Percentiles rank a stretch among this genome's conserved stretches.
phyloP scores from a whole-genome alignment of 257 asterid species.

The Scutellaria galericulata region DNA sequence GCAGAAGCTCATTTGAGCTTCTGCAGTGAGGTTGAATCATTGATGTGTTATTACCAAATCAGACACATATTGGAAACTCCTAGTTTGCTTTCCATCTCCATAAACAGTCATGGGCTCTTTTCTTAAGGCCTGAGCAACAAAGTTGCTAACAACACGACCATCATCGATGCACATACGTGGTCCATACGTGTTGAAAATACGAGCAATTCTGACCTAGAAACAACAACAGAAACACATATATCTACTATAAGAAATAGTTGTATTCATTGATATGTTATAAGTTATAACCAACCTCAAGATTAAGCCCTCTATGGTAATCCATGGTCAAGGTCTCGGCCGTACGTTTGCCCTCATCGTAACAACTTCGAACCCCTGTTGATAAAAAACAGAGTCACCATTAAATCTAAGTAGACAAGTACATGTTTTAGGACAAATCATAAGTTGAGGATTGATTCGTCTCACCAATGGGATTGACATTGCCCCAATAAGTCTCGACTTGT shows the following conservation, averaged over 20 bases:
- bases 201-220: constrained; percentile 78
- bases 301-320: constrained; percentile 92
- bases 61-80: constrained; percentile 91
- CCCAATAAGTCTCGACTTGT: constrained; percentile 87
- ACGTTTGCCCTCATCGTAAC: constrained; percentile 92
- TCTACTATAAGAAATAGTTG: background rate
- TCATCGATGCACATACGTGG: constrained; percentile 96
- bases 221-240: background rate
- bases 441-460: constrained; percentile 22
- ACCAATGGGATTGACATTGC: constrained; percentile 95
- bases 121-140: constrained; percentile 92
- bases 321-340: constrained; percentile 88
- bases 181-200: constrained; percentile 93
- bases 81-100: constrained; percentile 96
- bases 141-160: constrained; percentile 94
- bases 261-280: background rate
- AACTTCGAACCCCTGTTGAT: constrained; percentile 81
- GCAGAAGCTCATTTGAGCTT: no score
- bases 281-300: constrained; percentile 62
- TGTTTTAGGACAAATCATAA: no score
- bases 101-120: constrained; percentile 84
- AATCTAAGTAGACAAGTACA: no score
- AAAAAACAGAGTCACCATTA: no score
- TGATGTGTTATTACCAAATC: constrained; percentile 64
- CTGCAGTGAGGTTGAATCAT: background rate